Evolutionary conservation across 768 basidiomycete species (phyloP).

Genomic region (Boletus eberwhitei): DNA sequence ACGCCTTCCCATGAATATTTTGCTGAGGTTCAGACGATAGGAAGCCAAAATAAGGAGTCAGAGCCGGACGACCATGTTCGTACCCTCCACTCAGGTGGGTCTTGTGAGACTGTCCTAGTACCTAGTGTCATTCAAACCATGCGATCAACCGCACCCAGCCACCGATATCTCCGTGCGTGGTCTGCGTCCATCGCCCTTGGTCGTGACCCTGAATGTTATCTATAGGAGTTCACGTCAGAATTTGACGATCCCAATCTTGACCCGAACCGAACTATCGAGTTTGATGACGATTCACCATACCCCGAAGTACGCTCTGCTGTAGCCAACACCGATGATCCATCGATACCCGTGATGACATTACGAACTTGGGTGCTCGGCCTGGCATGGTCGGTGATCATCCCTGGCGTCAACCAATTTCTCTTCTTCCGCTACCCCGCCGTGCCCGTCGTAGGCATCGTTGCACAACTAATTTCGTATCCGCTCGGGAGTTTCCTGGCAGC

Average conservation of each 20-base stretch:
- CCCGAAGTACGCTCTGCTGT: constrained; percentile 71
- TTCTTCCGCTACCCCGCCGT: constrained; percentile 74
- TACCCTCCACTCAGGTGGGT: constrained; percentile 20
- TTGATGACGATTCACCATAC: constrained; percentile 66
- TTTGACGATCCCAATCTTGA: constrained; percentile 30
- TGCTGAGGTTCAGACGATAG: constrained; percentile 10
- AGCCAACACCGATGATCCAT: constrained; percentile 66
- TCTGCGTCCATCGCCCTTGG: background rate
- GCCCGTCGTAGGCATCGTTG: constrained; percentile 59
- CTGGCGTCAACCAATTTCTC: constrained; percentile 72
- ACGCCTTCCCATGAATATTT: constrained; percentile 4
- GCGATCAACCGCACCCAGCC: constrained; percentile 8
- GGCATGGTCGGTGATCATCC: constrained; percentile 60
- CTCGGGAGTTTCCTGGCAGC: constrained; percentile 57
- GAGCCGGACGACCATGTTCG: constrained; percentile 10
- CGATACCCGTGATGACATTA: constrained; percentile 58
- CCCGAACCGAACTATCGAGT: constrained; percentile 1
- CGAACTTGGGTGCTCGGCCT: constrained; percentile 75
- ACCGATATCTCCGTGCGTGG: constrained; percentile 19
- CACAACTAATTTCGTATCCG: constrained; percentile 70
- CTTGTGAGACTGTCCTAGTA: background rate
- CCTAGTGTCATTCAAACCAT: background rate
- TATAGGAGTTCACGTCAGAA: constrained; percentile 2
- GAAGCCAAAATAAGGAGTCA: constrained; percentile 25
- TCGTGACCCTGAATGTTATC: background rate